Base-by-base conservation (phyloP, 306 rosid species). In the Lotus japonicus region DNA sequence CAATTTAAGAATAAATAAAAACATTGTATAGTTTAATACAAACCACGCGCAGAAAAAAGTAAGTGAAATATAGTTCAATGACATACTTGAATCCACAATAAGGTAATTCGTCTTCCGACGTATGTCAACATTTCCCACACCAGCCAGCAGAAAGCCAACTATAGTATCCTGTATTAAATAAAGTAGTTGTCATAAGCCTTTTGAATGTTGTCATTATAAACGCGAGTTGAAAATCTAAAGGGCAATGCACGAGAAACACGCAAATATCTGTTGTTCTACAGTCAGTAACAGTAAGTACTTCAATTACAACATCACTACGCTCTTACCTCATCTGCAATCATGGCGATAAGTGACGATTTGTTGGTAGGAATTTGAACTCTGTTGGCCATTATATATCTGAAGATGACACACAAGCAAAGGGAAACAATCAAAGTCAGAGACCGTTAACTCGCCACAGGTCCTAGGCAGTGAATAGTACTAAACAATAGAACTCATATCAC, bases 81-180 rank as follows among this genome's bases (percentile, higher is more conserved):
- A 53, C 92, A 6, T 90, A 94, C 99, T 94, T 72, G 96, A 87
- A 80, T 94, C 99, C 35, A 94, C 96, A 33, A 86, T 86, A 28
- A 90, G 97, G 79, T 92, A 92, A 77, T 92, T 92, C 41, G 98
- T 86, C 86, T 92, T 89, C 79, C 98, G 86, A 55, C 98, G 84
- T 74, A 92, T 69, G 85, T 92, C 96, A 33, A 92, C 96, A 16
- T 92, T 86, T 52, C 98, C 99, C 68, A 94, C 99, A 76, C 99
- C 97, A 60, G 96, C 99, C 66, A 94, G 80, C 80, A 94, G 89
- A 80, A 94, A 90, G 69, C 99, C 96, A 66, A 89, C 91, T 36
- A 94, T 75, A 5, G 99, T 94, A 73, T 90, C 99, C 97, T 90
- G 80, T 52, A 78, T 4, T 26, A 68, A 72, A 43, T 71, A 54